These are phyloP conservation scores for Cercospora berteroae DNA, from an alignment of 2,329 filamentous ascomycete species.

Conservation along the genomic window DNA sequence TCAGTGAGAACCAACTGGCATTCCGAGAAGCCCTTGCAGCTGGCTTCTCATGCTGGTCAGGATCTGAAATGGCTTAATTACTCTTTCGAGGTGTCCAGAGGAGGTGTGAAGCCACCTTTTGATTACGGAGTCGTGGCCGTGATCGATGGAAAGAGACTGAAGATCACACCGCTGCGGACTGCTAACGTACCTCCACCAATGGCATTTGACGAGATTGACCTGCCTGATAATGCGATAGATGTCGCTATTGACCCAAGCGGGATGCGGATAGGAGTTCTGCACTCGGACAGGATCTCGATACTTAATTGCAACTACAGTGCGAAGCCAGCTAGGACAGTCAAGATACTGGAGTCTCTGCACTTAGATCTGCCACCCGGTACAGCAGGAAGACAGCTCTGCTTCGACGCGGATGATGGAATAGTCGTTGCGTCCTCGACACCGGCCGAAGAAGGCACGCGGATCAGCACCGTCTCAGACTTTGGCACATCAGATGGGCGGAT, in stretches of 20 bases:
- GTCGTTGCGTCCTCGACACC: slow-evolving; percentile 33
- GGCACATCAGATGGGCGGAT: slow-evolving; percentile 19
- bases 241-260: slow-evolving; percentile 68
- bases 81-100: slow-evolving; percentile 65
- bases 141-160: slow-evolving; percentile 76
- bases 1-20: slow-evolving; percentile 62
- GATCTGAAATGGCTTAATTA: slow-evolving; percentile 55
- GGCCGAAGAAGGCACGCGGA: slow-evolving; percentile 19
- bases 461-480: slow-evolving; percentile 18
- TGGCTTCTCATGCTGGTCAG: slow-evolving; percentile 44
- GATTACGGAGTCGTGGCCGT: slow-evolving; percentile 60
- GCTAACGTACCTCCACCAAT: slow-evolving; percentile 92
- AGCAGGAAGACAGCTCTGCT: slow-evolving; percentile 47
- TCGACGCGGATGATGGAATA: slow-evolving; percentile 43
- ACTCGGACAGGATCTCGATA: slow-evolving; percentile 63
- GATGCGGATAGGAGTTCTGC: slow-evolving; percentile 68
- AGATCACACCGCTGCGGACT: slow-evolving; percentile 78
- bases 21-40: slow-evolving; percentile 73
- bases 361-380: slow-evolving; percentile 15
- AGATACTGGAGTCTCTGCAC: slow-evolving; percentile 38
- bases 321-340: slow-evolving; percentile 47
- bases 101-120: slow-evolving; percentile 66
- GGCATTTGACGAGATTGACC: slow-evolving; percentile 71
- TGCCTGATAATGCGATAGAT: slow-evolving; percentile 66
- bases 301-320: slow-evolving; percentile 67